Base-by-base conservation (phyloP, 805 yeast genomes). In the Schwanniomyces occidentalis region DNA sequence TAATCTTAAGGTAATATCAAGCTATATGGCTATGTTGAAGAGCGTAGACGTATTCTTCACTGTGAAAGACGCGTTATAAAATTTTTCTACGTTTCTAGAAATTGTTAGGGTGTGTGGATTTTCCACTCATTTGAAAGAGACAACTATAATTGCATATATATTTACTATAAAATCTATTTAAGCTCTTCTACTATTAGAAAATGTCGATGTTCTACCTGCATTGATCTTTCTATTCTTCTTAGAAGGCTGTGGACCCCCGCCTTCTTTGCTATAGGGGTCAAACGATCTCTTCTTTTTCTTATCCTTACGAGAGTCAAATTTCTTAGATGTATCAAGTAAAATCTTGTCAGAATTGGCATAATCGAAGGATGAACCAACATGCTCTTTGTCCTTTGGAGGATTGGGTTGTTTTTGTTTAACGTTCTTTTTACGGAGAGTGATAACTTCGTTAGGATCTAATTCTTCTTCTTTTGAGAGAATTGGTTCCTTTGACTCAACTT, bases 211-310 rank as follows among this genome's bases (percentile, higher is more conserved):
- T 39, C 61, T 67, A n/a, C 74, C 73, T 18, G 42, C 28, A 7
- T 54, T 58, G 15, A 40, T 52, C 9, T 49, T 59, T 52, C 54
- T 73, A 53, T 40, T 45, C 34, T 65, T 75, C 58, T 75, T 79
- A 6, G 75, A 72, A n/a, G 73, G 70, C 44, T 60, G 61, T 6
- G 83, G 83, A 2, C 80, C 84, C 12, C 68, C 69, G 17, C 67
- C 58, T 5, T 59, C 63, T 28, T 63, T 66, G 5, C 70, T 54
- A 44, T 79, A 82, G 4, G 89, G 88, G 57, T 82, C 82, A 43
- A 76, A 82, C 6, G 71, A 50, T 35, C 63, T 58, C 46, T 72
- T 70, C 51, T 71, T 71, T 12, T 45, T 41, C 26, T 42, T 54
- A 32, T 42, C 47, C 8, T 48, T 37, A 21, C 50, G 12, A 35